phyloP scores from a whole-genome alignment of 176 grass and related monocot species.

The Musa acuminata region DNA sequence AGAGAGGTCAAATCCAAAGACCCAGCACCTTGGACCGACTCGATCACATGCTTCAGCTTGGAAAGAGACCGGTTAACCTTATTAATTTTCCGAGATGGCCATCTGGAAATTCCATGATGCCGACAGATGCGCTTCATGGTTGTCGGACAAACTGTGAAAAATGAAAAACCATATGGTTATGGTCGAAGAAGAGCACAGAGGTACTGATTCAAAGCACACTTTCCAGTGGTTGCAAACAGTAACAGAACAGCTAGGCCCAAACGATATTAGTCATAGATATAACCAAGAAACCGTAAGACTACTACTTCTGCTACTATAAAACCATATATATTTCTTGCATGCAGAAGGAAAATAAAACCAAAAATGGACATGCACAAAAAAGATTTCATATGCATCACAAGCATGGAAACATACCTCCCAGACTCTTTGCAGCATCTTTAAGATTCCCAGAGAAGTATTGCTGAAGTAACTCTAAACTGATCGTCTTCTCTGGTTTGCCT shows the following conservation, averaged over 20 bases:
- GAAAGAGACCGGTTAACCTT: conserved; percentile 28
- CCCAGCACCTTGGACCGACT: conserved; percentile 17
- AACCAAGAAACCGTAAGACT: too few relatives aligned
- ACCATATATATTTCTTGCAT: neutral
- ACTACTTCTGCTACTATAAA: neutral
- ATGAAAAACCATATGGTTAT: neutral
- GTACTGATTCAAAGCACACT: too few relatives aligned
- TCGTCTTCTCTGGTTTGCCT: conserved; percentile 22
- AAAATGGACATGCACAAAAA: neutral
- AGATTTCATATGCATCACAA: neutral
- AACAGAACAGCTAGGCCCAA: too few relatives aligned
- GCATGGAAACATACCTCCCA: conserved; percentile 16
- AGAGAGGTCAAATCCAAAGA: conserved; percentile 15
- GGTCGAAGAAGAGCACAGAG: neutral
- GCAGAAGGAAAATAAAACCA: neutral
- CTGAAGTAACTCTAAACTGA: conserved; percentile 25
- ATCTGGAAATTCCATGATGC: conserved; percentile 24
- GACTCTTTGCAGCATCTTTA: conserved; percentile 25
- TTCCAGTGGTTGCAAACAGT: too few relatives aligned
- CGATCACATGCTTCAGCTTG: conserved; percentile 23
- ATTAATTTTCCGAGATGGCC: conserved; percentile 27
- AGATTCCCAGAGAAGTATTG: conserved; percentile 25
- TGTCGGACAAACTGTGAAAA: conserved; percentile 21
- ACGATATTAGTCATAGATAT: too few relatives aligned
- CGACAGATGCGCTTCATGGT: conserved; percentile 26